phyloP scores from a whole-genome alignment of 495 filamentous ascomycete genomes.

The Tetracladium setigerum region DNA sequence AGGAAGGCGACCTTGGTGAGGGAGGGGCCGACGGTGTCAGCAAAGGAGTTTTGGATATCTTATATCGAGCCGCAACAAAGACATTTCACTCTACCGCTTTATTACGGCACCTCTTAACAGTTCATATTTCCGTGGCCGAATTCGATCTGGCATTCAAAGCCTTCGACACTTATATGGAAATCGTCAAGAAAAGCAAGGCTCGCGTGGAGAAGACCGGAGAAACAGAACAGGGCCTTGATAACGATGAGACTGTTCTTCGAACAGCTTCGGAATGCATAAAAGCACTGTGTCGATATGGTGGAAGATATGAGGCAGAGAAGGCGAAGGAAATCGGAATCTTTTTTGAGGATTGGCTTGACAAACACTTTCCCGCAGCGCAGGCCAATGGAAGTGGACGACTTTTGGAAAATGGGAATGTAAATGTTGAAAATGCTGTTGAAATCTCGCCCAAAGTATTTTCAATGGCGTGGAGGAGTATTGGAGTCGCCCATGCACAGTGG shows the following conservation, averaged over 20 bases:
- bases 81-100: slow-evolving; percentile 90
- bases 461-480: slow-evolving; percentile 69
- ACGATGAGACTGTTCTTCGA: slow-evolving; percentile 62
- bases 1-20: slow-evolving; percentile 67
- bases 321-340: slow-evolving; percentile 57
- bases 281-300: slow-evolving; percentile 75
- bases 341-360: slow-evolving; percentile 57
- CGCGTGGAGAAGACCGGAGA: slow-evolving; percentile 71
- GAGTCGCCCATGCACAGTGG: slow-evolving; percentile 78
- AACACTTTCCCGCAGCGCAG: slow-evolving; percentile 28
- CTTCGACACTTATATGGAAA: slow-evolving; percentile 82
- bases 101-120: slow-evolving; percentile 77
- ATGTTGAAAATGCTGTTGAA: neutral
- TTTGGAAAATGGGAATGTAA: slow-evolving; percentile 25
- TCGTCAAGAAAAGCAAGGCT: slow-evolving; percentile 73
- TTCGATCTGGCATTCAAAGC: slow-evolving; percentile 82
- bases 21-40: slow-evolving; percentile 67
- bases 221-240: slow-evolving; percentile 63
- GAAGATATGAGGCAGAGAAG: slow-evolving; percentile 64
- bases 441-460: slow-evolving; percentile 43
- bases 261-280: slow-evolving; percentile 72
- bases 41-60: slow-evolving; percentile 67
- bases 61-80: slow-evolving; percentile 83
- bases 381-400: slow-evolving; percentile 23
- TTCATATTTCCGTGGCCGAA: slow-evolving; percentile 78